Base-by-base conservation (phyloP, 1,284 basidiomycete genomes). In the Moesziomyces parantarcticus region DNA sequence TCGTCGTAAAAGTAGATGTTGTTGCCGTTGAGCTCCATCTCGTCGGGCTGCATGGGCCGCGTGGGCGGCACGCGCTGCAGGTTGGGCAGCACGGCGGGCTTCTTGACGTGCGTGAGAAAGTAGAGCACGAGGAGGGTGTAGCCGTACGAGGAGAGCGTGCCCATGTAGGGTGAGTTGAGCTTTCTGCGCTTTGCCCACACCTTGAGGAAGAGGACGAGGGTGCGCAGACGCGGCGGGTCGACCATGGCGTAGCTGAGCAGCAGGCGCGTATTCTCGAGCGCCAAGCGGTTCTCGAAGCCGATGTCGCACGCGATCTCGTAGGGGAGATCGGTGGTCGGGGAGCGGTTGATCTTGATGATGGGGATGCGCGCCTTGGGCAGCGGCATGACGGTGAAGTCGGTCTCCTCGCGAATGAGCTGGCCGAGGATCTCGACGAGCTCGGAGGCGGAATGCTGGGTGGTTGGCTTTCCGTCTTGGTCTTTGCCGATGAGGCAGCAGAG, bases 111-210 rank as follows among this genome's bases (percentile, higher is more conserved):
- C 50, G 94, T 90, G 54, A 98, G 89, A 86, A 94, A 99, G 86
- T 95, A 97, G 77, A 99, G 92, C 81, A 97, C 95, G 85, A 98
- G 90, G 61, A 99, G 88, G 76, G 97, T 96, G 86, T 97, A 98
- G 63, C 96, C 96, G 85, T 99, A 99, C 50, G 94, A 97, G 46
- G 93, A 96, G 48, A 99, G 87, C 1, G 96, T 98, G 63, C 96
- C 96, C 79, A 92, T 91, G 85, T 97, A 99, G 20, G 96, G 94
- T 60, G 94, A 97, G 85, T 99, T 97, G 85, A 99, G 97, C 89
- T 97, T 95, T 85, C 93, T 89, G 84, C 95, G 88, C 87, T 99
- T 99, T 81, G 93, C 93, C 96, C 96, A 99, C 34, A 99, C 94
- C 88, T 99, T 99, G 82, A 99, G 89, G 86, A 99, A 98, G 58